Base-by-base conservation (phyloP, 306 rosid genomes). In the Hippophae gyantsensis region DNA sequence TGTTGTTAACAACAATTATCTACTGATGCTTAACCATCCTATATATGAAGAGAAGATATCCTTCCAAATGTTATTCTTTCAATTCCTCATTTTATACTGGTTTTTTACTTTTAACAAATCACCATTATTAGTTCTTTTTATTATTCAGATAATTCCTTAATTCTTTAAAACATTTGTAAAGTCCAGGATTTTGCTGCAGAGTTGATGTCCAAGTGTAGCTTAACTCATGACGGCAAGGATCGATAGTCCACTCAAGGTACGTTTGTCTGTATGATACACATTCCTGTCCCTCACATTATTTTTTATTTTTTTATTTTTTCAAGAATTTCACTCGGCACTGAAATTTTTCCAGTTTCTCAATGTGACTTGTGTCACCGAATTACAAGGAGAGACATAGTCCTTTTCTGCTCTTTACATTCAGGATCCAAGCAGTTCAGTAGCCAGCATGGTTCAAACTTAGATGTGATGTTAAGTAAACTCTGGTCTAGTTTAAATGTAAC, bases 21-120 rank as follows among this genome's bases (percentile, higher is more conserved):
- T 92, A 69, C 81, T 92, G 76, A 85, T 87, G 95, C 89, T 92
- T 62, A 85, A 87, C 70, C 96, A 92, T 80, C 96, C 98, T 66
- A 80, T 83, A 70, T 73, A 76, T 42, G 89, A 85, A 62, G 89
- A 76, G 58, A 78, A 85, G 75, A 92, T 87, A 92, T 92, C 98
- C 96, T 92, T 56, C 57, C 43, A 61, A 51, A 47, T 9, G 27
- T 42, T 61, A 54, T 62, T 41, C 13, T 10, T 42, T 70, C 58
- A 38, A 71, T 68, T 38, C 54, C 14, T 27, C 27, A 61, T 45
- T 51, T 27, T 11, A 54, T 48, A 61, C n/a, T 57, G 41, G 55
- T 38, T 58, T 58, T 51, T 32, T 32, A 32, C 38, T 32, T 32
- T 32, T 32, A 2, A 32, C 38, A 32, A 32, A 32, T 32, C 38